phyloP scores from a whole-genome alignment of 306 rosid species.

The Canavalia gladiata region DNA sequence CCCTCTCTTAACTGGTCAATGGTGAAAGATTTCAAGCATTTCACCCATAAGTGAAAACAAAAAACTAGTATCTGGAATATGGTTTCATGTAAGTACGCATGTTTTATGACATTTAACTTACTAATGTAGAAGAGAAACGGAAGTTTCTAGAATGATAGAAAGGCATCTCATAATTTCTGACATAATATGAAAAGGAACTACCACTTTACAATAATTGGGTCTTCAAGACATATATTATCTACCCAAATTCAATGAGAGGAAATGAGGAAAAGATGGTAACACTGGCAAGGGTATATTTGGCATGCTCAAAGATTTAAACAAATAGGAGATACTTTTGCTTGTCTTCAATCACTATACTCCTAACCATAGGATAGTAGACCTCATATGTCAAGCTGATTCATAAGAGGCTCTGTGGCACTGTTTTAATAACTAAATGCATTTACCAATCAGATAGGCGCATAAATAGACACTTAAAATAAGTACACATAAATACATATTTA shows the following conservation, averaged over 20 bases:
- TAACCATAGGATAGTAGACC: neutral
- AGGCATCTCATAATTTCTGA: neutral
- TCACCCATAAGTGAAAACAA: neutral
- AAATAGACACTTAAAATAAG: neutral
- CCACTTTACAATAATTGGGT: neutral
- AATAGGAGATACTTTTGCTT: neutral
- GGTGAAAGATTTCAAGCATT: neutral
- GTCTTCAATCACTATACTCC: neutral
- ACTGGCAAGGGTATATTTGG: neutral
- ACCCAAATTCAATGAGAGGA: neutral
- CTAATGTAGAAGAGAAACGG: neutral
- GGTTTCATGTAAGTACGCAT: constrained; percentile 4
- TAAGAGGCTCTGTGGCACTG: neutral
- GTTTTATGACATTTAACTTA: neutral
- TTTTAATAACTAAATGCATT: neutral
- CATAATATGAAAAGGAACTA: neutral
- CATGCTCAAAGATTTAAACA: neutral
- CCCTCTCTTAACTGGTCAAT: neutral
- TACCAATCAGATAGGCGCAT: neutral
- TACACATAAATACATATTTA: neutral
- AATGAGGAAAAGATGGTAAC: neutral
- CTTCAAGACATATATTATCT: neutral
- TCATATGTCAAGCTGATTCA: neutral
- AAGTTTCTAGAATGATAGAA: neutral
- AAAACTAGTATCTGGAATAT: neutral